Percentiles rank a stretch among this genome's conserved stretches.
These are phyloP conservation scores for Rubroshorea leprosula DNA, from an alignment of 345 rosid species.

Conservation along the genomic window DNA sequence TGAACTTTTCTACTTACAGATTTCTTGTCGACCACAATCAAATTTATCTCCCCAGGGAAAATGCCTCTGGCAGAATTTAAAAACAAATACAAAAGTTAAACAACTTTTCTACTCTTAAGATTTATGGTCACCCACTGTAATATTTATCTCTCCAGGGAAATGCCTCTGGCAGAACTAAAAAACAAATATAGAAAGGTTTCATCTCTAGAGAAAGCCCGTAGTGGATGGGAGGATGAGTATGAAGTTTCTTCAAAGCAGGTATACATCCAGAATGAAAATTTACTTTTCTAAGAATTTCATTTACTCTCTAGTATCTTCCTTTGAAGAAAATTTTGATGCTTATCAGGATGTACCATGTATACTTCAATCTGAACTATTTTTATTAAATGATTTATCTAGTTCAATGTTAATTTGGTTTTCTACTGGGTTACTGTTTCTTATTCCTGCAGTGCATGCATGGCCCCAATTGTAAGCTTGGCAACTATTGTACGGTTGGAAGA, in stretches of 20 bases:
- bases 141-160: slow-evolving; percentile 51
- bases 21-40: too few relatives aligned
- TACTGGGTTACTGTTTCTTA: slow-evolving; percentile 11
- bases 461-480: slow-evolving; percentile 83
- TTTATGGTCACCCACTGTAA: slow-evolving; percentile 5
- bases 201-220: slow-evolving; percentile 65
- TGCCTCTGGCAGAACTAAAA: slow-evolving; percentile 75
- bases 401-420: slow-evolving; percentile 2
- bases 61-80: too few relatives aligned
- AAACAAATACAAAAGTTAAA: too few relatives aligned
- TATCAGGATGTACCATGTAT: too few relatives aligned
- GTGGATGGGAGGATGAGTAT: slow-evolving; percentile 95
- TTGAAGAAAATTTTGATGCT: too few relatives aligned
- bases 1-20: slow-evolving; percentile 8
- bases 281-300: neutral
- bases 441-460: slow-evolving; percentile 95
- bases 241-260: slow-evolving; percentile 96
- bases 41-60: too few relatives aligned
- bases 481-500: slow-evolving; percentile 92
- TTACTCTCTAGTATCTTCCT: too few relatives aligned
- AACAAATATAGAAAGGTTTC: slow-evolving; percentile 69
- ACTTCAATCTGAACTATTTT: neutral
- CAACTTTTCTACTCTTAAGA: slow-evolving; percentile 9
- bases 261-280: neutral
- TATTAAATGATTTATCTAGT: neutral